These are phyloP conservation scores for Aleurites moluccanus DNA, from an alignment of 441 rosid species.

Conservation along the genomic window DNA sequence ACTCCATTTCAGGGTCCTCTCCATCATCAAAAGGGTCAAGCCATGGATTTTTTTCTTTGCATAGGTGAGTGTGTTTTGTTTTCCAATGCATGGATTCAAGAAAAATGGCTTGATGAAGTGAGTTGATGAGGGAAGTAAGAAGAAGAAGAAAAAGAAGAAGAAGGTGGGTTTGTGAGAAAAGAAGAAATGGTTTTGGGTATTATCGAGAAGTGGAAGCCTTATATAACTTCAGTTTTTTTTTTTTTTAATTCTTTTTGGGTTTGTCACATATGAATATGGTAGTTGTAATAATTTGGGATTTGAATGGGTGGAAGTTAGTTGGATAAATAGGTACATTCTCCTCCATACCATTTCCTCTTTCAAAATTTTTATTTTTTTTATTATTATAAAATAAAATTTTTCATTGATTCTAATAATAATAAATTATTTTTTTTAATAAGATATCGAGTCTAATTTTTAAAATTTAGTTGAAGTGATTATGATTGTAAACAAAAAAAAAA, in stretches of 20 bases:
- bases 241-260: background rate
- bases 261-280: too few species aligned
- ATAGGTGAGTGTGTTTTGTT: constrained; percentile 24
- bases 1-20: constrained; percentile 67
- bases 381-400: background rate
- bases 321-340: constrained; percentile 52
- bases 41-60: constrained; percentile 81
- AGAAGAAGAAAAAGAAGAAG: constrained; percentile 35
- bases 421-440: too few species aligned
- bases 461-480: too few species aligned
- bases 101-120: constrained; percentile 27
- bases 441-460: too few species aligned
- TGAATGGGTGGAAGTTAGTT: constrained; percentile 45
- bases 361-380: background rate
- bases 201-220: constrained; percentile 57
- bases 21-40: constrained; percentile 82
- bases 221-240: too few species aligned
- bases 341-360: background rate
- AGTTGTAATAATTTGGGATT: constrained; percentile 23
- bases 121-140: constrained; percentile 25
- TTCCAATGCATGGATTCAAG: constrained; percentile 25
- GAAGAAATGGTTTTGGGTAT: constrained; percentile 52
- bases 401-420: too few species aligned
- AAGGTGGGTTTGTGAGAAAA: constrained; percentile 42
- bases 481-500: too few species aligned